phyloP scores from a whole-genome alignment of 163 green algal genomes.

The Smithsoniella earleae region DNA sequence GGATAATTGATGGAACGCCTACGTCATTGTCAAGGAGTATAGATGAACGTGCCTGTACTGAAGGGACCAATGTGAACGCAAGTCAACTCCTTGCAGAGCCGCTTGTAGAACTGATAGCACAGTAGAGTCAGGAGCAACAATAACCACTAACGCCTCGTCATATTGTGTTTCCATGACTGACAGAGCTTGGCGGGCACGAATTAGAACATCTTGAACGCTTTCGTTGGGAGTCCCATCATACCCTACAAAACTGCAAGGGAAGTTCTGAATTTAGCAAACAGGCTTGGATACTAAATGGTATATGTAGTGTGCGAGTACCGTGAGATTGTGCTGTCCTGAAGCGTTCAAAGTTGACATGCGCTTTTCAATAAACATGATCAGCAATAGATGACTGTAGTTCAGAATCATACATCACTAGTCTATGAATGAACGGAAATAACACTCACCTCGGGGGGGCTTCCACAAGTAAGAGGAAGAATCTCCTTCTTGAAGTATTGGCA shows the following conservation, averaged over 20 bases:
- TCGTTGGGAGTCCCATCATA: slow-evolving; percentile 26
- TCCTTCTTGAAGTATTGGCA: not conserved
- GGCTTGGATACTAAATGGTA: too few relatives aligned
- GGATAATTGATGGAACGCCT: not conserved
- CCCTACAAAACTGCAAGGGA: slow-evolving; percentile 6
- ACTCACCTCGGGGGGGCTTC: slow-evolving; percentile 20
- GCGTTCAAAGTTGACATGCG: too few relatives aligned
- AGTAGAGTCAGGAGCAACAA: slow-evolving; percentile 26
- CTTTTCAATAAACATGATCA: too few relatives aligned
- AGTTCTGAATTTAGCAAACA: too few relatives aligned
- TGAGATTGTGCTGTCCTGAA: too few relatives aligned
- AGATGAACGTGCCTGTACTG: slow-evolving; percentile 5
- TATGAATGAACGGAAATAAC: too few relatives aligned
- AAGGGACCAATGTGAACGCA: not conserved
- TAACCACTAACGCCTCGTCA: slow-evolving; percentile 8
- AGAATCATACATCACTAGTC: too few relatives aligned
- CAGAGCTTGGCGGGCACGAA: not conserved
- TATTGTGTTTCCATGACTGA: slow-evolving; percentile 29
- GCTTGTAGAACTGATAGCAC: slow-evolving; percentile 22
- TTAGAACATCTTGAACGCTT: slow-evolving; percentile 23
- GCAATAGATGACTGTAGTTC: too few relatives aligned
- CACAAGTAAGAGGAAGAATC: slow-evolving; percentile 12
- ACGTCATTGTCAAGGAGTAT: not conserved
- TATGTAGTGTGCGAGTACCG: too few relatives aligned
- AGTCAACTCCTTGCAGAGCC: not conserved